Conservation (phyloP, 331 rosid genomes). For the Malus hybrid region DNA sequence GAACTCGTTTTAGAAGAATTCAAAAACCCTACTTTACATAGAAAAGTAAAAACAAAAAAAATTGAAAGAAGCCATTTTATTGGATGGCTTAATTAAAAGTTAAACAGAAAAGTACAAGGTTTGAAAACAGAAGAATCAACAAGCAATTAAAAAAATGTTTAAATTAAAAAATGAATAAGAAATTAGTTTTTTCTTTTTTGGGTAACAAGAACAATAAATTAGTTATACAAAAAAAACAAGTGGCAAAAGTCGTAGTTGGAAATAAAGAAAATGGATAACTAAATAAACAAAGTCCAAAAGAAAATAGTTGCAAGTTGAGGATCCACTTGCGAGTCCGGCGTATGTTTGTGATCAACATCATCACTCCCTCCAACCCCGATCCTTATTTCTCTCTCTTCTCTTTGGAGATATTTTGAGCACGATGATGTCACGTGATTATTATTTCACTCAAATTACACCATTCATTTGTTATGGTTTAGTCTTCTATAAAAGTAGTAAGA, state of each 20-base stretch:
- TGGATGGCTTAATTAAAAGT: background rate
- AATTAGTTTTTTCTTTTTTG: too few species aligned
- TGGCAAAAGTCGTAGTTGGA: conserved; percentile 37
- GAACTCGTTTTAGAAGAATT: background rate
- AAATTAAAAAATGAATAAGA: background rate
- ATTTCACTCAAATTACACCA: background rate
- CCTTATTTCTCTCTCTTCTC: conserved; percentile 6
- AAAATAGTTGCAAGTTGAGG: conserved; percentile 56
- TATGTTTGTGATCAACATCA: conserved; percentile 27
- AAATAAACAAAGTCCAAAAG: conserved; percentile 44
- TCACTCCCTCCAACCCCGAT: background rate
- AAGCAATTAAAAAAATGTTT: background rate
- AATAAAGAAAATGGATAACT: conserved; percentile 17
- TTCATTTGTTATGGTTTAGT: too few species aligned
- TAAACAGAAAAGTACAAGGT: too few species aligned
- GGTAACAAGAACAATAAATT: background rate
- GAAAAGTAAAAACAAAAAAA: background rate
- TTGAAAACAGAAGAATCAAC: background rate
- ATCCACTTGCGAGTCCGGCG: conserved; percentile 93
- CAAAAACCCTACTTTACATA: background rate
- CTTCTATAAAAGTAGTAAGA: too few species aligned
- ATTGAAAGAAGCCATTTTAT: background rate
- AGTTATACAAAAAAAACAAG: background rate
- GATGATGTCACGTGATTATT: background rate
- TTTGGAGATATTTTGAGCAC: too few species aligned